A percentile compares a stretch with the other conserved stretches of the same genome.
These are phyloP conservation scores for Candida parachauliodes DNA, from an alignment of 805 yeast genomes.

Conservation along the genomic window DNA sequence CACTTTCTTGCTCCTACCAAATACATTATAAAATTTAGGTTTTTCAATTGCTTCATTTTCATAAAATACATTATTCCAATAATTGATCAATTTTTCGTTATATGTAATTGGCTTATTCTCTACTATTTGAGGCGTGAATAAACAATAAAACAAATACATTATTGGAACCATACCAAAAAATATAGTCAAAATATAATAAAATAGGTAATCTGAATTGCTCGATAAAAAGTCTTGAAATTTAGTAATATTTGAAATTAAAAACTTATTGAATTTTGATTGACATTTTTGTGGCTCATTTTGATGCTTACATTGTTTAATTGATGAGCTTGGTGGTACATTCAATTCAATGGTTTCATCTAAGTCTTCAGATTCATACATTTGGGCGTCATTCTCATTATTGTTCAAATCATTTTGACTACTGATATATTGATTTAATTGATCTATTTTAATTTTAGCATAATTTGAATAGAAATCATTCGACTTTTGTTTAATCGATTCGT, in stretches of 20 bases:
- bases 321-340: background rate
- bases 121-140: background rate
- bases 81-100: slow-evolving; percentile 4
- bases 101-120: background rate
- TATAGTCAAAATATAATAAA: slow-evolving; percentile 12
- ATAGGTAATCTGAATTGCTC: slow-evolving; percentile 15
- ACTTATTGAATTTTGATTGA: background rate
- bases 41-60: slow-evolving; percentile 7
- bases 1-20: background rate
- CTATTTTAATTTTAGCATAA: slow-evolving; percentile 15
- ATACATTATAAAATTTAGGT: background rate
- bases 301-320: background rate
- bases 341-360: slow-evolving; percentile 10
- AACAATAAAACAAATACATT: slow-evolving; percentile 4
- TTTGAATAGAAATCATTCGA: slow-evolving; percentile 18
- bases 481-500: slow-evolving; percentile 20
- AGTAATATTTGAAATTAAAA: background rate
- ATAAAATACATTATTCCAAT: slow-evolving; percentile 11
- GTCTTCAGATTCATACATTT: background rate
- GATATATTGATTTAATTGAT: slow-evolving; percentile 14
- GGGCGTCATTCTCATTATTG: background rate
- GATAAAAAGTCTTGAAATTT: slow-evolving; percentile 12
- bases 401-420: slow-evolving; percentile 6
- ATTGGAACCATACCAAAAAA: slow-evolving; percentile 5
- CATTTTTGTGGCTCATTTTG: background rate